phyloP scores from a whole-genome alignment of 169 alveolate genomes.

The Prorocentrum cordatum region DNA sequence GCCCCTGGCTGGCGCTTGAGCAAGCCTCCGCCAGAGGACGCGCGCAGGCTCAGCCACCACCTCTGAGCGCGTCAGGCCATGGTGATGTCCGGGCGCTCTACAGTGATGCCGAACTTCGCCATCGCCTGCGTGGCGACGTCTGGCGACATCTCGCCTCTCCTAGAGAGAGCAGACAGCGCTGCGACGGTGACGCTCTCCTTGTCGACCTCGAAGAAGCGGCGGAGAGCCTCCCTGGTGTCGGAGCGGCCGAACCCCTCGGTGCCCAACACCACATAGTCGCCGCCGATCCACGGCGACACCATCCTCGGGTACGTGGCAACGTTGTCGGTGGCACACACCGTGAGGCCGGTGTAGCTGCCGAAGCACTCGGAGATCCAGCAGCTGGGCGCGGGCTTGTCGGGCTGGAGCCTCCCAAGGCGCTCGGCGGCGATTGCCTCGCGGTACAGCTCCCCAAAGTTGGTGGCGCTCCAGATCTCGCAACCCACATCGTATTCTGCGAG shows the following conservation, averaged over 20 bases:
- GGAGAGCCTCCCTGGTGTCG: constrained; percentile 26
- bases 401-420: constrained; percentile 6
- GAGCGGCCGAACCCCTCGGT: constrained; percentile 66
- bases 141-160: constrained; percentile 31
- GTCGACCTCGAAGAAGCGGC: constrained; percentile 57
- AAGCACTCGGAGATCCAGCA: constrained; percentile 35
- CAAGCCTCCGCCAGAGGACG: no score
- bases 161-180: constrained; percentile 36
- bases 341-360: constrained; percentile 20
- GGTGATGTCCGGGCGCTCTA: constrained; percentile 3
- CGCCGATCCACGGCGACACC: constrained; percentile 29
- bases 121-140: constrained; percentile 52
- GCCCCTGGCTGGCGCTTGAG: no score
- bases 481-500: constrained; percentile 22
- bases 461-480: constrained; percentile 43
- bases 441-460: constrained; percentile 51
- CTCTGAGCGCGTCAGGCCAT: no score
- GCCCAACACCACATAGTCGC: constrained; percentile 37
- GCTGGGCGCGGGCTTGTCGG: constrained; percentile 38
- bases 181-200: constrained; percentile 51
- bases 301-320: constrained; percentile 39
- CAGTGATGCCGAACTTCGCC: constrained; percentile 30
- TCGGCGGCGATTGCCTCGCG: constrained; percentile 41
- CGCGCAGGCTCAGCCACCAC: no score
- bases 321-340: constrained; percentile 43